Evolutionary conservation across 129 eudicot species (phyloP).

Genomic region (Chrysanthemum makinoi): DNA sequence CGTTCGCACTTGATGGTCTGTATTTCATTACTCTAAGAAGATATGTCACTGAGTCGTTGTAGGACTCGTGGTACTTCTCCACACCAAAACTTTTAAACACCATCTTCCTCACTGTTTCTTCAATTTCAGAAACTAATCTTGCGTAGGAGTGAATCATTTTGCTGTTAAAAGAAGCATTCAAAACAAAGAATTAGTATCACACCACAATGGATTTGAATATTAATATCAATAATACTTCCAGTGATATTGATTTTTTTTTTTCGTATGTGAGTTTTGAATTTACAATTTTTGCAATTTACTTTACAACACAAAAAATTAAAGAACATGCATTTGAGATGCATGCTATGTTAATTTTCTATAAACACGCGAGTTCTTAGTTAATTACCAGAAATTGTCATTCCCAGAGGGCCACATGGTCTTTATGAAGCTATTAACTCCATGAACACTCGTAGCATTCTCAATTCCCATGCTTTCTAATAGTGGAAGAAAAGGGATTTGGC

Average conservation of each 20-base stretch:
- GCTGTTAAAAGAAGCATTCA: constrained; percentile 26
- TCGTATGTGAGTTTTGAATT: no score
- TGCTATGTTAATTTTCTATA: background rate
- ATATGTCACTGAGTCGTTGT: constrained; percentile 30
- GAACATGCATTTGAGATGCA: constrained; percentile 1
- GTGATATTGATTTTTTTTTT: no score
- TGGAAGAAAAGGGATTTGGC: constrained; percentile 46
- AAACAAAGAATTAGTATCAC: constrained; percentile 2
- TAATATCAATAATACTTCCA: no score
- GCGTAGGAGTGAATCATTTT: constrained; percentile 33
- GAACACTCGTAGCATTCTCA: constrained; percentile 35
- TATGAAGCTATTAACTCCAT: constrained; percentile 43
- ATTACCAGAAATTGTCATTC: constrained; percentile 49
- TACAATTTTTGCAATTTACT: no score
- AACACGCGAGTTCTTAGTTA: background rate
- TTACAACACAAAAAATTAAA: background rate
- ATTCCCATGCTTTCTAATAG: constrained; percentile 57
- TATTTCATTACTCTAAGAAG: constrained; percentile 39
- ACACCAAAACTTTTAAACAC: constrained; percentile 42
- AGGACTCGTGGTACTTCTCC: constrained; percentile 28
- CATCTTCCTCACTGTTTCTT: constrained; percentile 31
- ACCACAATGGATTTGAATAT: background rate
- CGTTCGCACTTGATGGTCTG: constrained; percentile 26
- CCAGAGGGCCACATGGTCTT: constrained; percentile 62
- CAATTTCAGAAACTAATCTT: constrained; percentile 30